Percentiles rank a stretch among this genome's conserved stretches.
These are phyloP conservation scores for Vigna mungo DNA, from an alignment of 306 rosid species.

Conservation along the genomic window DNA sequence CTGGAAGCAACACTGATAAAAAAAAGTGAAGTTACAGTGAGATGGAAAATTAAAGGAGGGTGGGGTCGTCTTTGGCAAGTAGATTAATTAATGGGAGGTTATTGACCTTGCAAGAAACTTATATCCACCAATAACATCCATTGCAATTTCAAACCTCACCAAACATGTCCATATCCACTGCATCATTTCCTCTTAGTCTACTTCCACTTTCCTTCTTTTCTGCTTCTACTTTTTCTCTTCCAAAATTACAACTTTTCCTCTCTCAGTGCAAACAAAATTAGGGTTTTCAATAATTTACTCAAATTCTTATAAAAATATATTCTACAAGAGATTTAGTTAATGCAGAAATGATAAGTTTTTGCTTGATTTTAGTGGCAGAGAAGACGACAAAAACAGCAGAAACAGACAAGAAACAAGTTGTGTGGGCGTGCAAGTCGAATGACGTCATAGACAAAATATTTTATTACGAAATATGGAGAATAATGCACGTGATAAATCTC, in stretches of 20 bases:
- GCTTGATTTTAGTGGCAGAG: neutral
- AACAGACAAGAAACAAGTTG: constrained; percentile 21
- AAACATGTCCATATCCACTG: constrained; percentile 49
- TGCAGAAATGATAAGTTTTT: neutral
- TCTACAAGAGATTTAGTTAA: too few relatives aligned
- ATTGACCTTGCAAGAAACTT: constrained; percentile 47
- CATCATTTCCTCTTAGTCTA: constrained; percentile 23
- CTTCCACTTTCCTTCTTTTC: neutral
- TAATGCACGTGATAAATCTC: constrained; percentile 54
- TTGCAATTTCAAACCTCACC: neutral
- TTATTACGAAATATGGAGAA: neutral
- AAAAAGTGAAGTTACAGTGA: neutral
- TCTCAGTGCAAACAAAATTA: too few relatives aligned
- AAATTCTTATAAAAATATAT: too few relatives aligned
- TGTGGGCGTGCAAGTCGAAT: constrained; percentile 16
- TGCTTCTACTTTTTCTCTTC: neutral
- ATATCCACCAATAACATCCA: constrained; percentile 41
- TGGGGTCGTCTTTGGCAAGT: constrained; percentile 15
- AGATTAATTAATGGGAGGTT: neutral
- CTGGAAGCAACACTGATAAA: neutral
- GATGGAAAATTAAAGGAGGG: constrained; percentile 13
- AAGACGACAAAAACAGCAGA: constrained; percentile 2
- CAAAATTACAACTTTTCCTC: too few relatives aligned
- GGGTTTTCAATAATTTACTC: too few relatives aligned
- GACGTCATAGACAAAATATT: constrained; percentile 31